phyloP scores from a whole-genome alignment of 768 basidiomycete genomes.

The Podaxis pistillaris region DNA sequence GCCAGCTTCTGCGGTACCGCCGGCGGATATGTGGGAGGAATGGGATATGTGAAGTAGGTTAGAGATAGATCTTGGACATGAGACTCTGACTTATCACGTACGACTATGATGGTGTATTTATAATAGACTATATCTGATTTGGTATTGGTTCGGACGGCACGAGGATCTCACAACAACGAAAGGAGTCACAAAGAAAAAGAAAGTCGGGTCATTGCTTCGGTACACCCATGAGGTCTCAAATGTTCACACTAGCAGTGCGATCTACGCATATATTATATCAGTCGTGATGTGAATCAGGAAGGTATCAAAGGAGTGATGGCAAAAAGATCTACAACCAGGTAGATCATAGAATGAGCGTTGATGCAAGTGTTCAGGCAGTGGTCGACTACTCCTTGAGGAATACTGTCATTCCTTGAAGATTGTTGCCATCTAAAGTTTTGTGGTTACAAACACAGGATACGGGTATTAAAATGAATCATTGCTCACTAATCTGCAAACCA shows the following conservation, averaged over 20 bases:
- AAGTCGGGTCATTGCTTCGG: background rate
- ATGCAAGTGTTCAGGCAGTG: background rate
- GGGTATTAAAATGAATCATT: background rate
- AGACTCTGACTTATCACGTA: background rate
- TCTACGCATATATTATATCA: no score
- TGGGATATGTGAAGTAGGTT: conserved; percentile 59
- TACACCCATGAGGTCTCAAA: background rate
- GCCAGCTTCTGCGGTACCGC: conserved; percentile 18
- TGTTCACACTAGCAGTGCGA: background rate
- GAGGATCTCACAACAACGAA: no score
- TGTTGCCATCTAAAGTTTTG: conserved; percentile 24
- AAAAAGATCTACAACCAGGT: background rate
- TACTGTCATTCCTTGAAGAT: conserved; percentile 36
- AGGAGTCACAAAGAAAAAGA: background rate
- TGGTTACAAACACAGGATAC: background rate
- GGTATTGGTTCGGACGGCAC: background rate
- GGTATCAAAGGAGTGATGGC: background rate
- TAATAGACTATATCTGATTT: background rate
- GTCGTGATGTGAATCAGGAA: no score
- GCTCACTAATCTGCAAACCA: conserved; percentile 34
- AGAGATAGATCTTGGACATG: background rate
- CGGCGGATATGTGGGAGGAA: conserved; percentile 60
- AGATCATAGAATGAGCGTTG: background rate
- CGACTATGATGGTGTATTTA: background rate
- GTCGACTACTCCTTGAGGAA: conserved; percentile 23